Evolutionary conservation across 352 stramenopile genomes (phyloP).

Genomic region (Phytopythium chamaehyphon): DNA sequence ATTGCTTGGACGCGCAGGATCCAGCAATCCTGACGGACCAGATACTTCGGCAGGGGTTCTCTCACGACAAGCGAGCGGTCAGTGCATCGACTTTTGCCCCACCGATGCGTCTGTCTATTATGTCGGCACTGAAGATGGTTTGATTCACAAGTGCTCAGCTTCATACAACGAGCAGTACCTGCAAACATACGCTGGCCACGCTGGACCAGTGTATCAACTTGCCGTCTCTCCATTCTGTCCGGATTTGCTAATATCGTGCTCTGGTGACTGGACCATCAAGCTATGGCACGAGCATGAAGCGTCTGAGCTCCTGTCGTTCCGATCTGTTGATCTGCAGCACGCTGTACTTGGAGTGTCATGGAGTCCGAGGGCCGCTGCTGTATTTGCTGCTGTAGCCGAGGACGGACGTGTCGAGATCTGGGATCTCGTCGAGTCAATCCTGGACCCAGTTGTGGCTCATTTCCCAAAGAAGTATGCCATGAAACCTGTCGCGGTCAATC

Average conservation of each 20-base stretch:
- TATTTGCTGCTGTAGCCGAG: slow-evolving; percentile 84
- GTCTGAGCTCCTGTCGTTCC: slow-evolving; percentile 62
- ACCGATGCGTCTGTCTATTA: slow-evolving; percentile 87
- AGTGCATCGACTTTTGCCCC: slow-evolving; percentile 81
- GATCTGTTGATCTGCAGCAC: slow-evolving; percentile 70
- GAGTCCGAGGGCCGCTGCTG: slow-evolving; percentile 75
- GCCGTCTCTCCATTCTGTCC: slow-evolving; percentile 83
- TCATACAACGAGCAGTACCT: slow-evolving; percentile 95
- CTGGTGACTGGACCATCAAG: slow-evolving; percentile 88
- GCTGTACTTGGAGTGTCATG: slow-evolving; percentile 84
- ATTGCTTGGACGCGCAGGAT: slow-evolving; percentile 30
- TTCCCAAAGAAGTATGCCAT: slow-evolving; percentile 56
- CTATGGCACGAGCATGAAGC: slow-evolving; percentile 71
- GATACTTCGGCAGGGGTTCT: slow-evolving; percentile 84
- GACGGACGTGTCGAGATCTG: slow-evolving; percentile 92
- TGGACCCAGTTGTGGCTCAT: slow-evolving; percentile 81
- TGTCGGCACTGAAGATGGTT: slow-evolving; percentile 88
- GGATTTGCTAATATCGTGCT: slow-evolving; percentile 86
- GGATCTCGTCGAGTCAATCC: slow-evolving; percentile 78
- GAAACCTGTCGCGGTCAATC: slow-evolving; percentile 3
- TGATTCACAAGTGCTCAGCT: slow-evolving; percentile 90
- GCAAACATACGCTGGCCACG: slow-evolving; percentile 87
- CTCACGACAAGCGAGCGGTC: slow-evolving; percentile 80
- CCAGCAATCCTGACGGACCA: slow-evolving; percentile 13
- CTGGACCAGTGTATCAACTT: slow-evolving; percentile 87